These are phyloP conservation scores for Stellera chamaejasme DNA, from an alignment of 345 rosid genomes.

Conservation along the genomic window DNA sequence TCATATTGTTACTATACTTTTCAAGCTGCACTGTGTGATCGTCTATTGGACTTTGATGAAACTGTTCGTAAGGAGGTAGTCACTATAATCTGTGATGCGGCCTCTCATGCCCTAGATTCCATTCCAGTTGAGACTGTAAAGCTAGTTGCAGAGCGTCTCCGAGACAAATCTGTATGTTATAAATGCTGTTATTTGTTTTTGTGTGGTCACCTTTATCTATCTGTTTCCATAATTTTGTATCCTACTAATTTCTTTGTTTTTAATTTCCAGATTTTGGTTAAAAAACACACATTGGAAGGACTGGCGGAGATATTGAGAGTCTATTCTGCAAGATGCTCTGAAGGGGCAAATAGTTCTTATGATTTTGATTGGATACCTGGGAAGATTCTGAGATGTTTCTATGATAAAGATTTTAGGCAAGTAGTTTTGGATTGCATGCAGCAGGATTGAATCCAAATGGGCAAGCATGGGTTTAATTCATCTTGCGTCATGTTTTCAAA, in stretches of 20 bases:
- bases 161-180: constrained; percentile 86
- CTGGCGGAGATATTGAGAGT: constrained; percentile 69
- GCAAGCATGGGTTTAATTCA: too few species aligned
- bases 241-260: not conserved
- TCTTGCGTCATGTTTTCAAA: too few species aligned
- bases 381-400: constrained; percentile 84
- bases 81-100: constrained; percentile 81
- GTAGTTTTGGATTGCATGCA: constrained; percentile 10
- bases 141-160: constrained; percentile 80
- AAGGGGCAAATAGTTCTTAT: constrained; percentile 32
- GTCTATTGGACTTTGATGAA: constrained; percentile 96
- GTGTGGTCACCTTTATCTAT: constrained; percentile 11
- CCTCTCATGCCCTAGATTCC: constrained; percentile 51
- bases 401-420: constrained; percentile 94
- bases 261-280: constrained; percentile 64
- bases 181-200: constrained; percentile 11
- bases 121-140: constrained; percentile 68
- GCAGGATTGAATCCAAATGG: not conserved
- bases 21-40: constrained; percentile 92
- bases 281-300: constrained; percentile 85
- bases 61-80: constrained; percentile 93
- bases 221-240: constrained; percentile 1
- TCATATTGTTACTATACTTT: constrained; percentile 15
- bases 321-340: constrained; percentile 45
- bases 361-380: constrained; percentile 97